phyloP scores from a whole-genome alignment of 352 stramenopile species.

The Phytophthora quininea region DNA sequence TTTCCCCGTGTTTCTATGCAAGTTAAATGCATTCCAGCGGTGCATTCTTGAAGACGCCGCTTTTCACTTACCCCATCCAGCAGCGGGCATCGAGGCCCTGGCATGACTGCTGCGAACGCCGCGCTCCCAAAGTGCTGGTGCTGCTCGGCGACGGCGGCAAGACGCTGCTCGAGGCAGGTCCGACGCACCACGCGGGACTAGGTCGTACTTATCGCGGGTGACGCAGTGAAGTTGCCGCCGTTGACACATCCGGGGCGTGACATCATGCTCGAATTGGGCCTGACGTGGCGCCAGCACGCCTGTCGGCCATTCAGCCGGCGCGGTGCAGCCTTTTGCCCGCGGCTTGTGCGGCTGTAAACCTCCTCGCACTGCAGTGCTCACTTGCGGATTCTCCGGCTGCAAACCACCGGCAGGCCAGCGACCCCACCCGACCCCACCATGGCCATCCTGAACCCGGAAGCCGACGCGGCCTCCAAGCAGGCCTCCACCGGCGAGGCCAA shows the following conservation, averaged over 20 bases:
- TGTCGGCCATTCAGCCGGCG: conserved; percentile 29
- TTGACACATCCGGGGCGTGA: conserved; percentile 36
- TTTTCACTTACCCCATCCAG: conserved; percentile 2
- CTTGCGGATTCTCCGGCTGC: conserved; percentile 40
- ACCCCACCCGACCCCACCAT: conserved; percentile 27
- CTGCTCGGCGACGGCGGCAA: neutral
- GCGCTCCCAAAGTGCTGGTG: neutral
- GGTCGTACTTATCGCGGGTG: neutral
- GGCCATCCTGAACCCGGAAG: conserved; percentile 73
- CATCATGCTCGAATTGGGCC: conserved; percentile 43
- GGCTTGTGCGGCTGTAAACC: conserved; percentile 1
- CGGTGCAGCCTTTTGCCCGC: neutral
- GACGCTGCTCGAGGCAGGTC: neutral
- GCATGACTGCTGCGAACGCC: neutral
- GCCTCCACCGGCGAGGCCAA: conserved; percentile 36
- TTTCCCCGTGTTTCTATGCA: conserved; percentile 1
- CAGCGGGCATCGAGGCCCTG: neutral
- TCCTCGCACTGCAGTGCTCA: conserved; percentile 18
- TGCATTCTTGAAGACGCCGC: neutral
- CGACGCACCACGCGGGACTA: neutral
- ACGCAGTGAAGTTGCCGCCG: neutral
- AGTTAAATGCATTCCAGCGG: conserved; percentile 6
- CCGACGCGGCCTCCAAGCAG: conserved; percentile 41
- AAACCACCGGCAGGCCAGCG: conserved; percentile 16
- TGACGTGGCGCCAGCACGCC: conserved; percentile 39